Conservation (phyloP, 768 basidiomycete species). For the Phlebiopsis flavidoalba region DNA sequence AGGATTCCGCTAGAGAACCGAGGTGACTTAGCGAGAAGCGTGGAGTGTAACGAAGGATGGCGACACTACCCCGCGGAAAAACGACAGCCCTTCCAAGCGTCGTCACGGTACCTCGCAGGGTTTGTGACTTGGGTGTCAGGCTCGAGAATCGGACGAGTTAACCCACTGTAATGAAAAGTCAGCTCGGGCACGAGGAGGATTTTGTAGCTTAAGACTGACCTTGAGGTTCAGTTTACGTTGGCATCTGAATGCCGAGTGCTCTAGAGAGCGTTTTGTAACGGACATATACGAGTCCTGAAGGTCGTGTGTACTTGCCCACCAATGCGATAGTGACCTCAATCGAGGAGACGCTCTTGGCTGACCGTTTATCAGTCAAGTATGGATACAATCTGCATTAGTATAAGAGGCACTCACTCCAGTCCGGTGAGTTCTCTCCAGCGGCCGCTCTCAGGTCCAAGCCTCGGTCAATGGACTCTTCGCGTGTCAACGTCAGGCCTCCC, state of each 20-base stretch:
- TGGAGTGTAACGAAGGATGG: background rate
- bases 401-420: constrained; percentile 43
- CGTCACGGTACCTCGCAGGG: constrained; percentile 89
- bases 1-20: constrained; percentile 77
- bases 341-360: constrained; percentile 92
- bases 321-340: constrained; percentile 84
- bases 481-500: constrained; percentile 46
- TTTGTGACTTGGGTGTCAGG: constrained; percentile 68
- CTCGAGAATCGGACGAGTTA: constrained; percentile 89
- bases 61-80: constrained; percentile 74
- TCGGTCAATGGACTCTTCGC: constrained; percentile 47
- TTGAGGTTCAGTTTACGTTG: constrained; percentile 78
- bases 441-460: constrained; percentile 62
- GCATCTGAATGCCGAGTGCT: constrained; percentile 94
- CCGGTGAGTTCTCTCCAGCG: constrained; percentile 84
- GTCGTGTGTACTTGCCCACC: constrained; percentile 96
- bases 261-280: constrained; percentile 91
- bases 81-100: constrained; percentile 93
- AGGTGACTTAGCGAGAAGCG: background rate
- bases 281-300: constrained; percentile 99
- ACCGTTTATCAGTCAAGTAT: background rate
- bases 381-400: background rate
- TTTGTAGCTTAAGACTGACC: constrained; percentile 35
- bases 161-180: constrained; percentile 66
- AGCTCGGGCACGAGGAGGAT: background rate